A percentile compares a stretch with the other conserved stretches of the same genome.
Evolutionary conservation across 441 rosid genomes (phyloP).

Genomic region (Croton setiger): DNA sequence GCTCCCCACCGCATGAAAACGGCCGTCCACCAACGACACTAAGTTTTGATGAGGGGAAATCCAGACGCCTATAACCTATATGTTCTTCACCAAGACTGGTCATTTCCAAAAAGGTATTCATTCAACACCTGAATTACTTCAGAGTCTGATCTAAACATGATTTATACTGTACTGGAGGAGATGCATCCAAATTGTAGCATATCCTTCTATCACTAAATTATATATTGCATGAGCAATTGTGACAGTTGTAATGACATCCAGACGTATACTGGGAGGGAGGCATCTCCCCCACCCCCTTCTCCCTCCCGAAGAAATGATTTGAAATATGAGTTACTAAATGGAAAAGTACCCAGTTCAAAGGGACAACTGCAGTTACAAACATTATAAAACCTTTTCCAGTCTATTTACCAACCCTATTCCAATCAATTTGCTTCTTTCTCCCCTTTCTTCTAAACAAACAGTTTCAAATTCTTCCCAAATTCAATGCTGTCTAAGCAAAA

Average conservation of each 20-base stretch:
- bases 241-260: not conserved
- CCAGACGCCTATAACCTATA: slow-evolving; percentile 68
- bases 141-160: not conserved
- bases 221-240: not conserved
- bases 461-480: not conserved
- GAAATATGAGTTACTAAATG: not conserved
- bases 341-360: not conserved
- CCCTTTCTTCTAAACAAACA: not conserved
- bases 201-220: not conserved
- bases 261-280: not conserved
- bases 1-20: slow-evolving; percentile 78
- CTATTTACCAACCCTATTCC: not conserved
- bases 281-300: not conserved
- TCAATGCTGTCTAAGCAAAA: not conserved
- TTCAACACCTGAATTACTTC: not conserved
- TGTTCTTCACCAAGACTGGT: slow-evolving; percentile 83
- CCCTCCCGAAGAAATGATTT: not conserved
- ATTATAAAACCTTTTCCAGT: not conserved
- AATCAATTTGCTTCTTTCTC: not conserved
- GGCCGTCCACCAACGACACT: slow-evolving; percentile 91
- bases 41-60: slow-evolving; percentile 59
- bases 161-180: slow-evolving; percentile 2
- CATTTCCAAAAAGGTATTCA: slow-evolving; percentile 18
- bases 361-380: not conserved
- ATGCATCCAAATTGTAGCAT: not conserved